Evolutionary conservation across 164 flowering plant genomes (phyloP), one percentile per base, ranked within the genome.

Genomic region (Echeveria elegans): DNA sequence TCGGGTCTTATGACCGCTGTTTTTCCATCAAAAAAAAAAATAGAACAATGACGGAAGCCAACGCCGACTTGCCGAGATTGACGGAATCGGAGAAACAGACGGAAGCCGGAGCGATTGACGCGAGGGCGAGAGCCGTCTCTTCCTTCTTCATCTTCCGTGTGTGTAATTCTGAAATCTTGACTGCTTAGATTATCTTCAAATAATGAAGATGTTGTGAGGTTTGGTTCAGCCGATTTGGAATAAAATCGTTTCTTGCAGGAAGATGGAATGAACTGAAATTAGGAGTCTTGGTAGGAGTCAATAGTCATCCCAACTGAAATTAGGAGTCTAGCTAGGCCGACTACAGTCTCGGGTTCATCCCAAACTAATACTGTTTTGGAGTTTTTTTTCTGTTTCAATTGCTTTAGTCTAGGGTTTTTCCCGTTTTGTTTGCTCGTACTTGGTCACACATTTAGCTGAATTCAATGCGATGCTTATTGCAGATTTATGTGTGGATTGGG

Each of bases 401-500:
- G 15, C 15, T 26, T 21, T 23, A 23, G 9, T 53, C 32, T 4
- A 19, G 32, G 61, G 28, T 15, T 56, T 56, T 28, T 15, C 14
- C 26, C 32, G 10, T 29, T 4, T 8, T 6, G 14, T 26, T 26
- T 28, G 18, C 61, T 10, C 28, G 5, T 12, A 26, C 18, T 56
- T 56, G 19, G 5, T 26, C 32, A 29, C 28, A 31, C 65, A 6
- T 23, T 32, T 37, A 36, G n/a, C 65, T 63, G 38, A 63, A 32
- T 63, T 15, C 43, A 30, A 15, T 40, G 6, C 29, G 24, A 21
- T 41, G 11, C 58, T 59, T 59, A 50, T 38, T 31, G 45, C 69
- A 90, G 96, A 83, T 90, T 66, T 90, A 87, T 75, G 88, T 77
- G 6, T 90, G 96, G 97, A 79, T 92, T 64, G 89, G 98, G 61